Base-by-base conservation (phyloP, 257 asterid species). In the Coffea eugenioides region DNA sequence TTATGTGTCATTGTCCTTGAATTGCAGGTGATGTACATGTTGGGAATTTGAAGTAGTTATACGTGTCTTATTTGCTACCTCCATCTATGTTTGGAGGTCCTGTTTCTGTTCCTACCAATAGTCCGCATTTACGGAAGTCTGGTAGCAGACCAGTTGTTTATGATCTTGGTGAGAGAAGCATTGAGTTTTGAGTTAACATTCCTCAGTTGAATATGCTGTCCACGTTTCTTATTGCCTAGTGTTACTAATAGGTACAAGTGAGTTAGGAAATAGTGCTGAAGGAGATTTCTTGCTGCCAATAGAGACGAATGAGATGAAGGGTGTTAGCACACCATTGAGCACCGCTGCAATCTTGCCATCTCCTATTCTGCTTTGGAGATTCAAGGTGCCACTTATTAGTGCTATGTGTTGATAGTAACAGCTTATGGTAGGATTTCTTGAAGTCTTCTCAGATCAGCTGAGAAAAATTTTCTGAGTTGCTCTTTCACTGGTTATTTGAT, bases 31-130 rank as follows among this genome's bases (percentile, higher is more conserved):
- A 54, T 77, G 67, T 77, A 57, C 78, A 36, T 75, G 79, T 23
- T 62, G 54, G 80, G 76, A 83, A 67, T 14, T 52, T 72, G 78
- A 84, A 84, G 80, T 65, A 79, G 77, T 79, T 65, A 68, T 73
- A 79, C 67, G 78, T 71, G 64, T 71, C 82, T 80, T 81, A 82
- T 48, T 57, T 12, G 64, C 69, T 72, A 71, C 95, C 91, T 87
- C 92, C 95, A 89, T 92, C 95, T 88, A 91, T 96, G 97, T 88
- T 94, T 86, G 99, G 97, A 90, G 92, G 95, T 85, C 86, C 84
- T 64, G 90, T 80, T 81, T 83, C 91, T 83, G 80, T 79, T 81
- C 93, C 97, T 84, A 81, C 71, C 81, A 89, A 84, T 73, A 95
- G 97, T 90, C 94, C 99, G 78, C 98, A 92, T 85, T 80, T 96